Percentiles rank a stretch among this genome's conserved stretches.
Evolutionary conservation across 2,329 filamentous ascomycete species (phyloP).

Genomic region (Stachybotrys chartarum): DNA sequence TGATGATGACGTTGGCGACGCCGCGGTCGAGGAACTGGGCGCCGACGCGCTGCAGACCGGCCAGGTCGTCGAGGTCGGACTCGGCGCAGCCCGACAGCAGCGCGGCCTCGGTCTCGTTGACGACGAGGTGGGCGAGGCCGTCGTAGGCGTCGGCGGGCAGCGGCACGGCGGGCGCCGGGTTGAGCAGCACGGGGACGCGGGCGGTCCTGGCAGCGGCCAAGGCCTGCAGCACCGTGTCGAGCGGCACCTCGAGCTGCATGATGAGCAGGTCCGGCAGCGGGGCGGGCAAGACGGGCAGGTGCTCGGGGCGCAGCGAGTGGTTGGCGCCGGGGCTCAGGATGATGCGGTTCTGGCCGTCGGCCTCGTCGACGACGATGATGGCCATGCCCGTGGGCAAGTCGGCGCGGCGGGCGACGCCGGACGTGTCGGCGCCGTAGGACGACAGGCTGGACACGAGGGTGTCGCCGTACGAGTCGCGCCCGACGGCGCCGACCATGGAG

Average conservation of each 20-base stretch:
- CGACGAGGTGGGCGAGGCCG: slow-evolving; percentile 68
- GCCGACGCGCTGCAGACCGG: slow-evolving; percentile 40
- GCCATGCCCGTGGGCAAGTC: slow-evolving; percentile 59
- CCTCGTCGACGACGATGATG: slow-evolving; percentile 68
- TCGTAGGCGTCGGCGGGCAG: slow-evolving; percentile 61
- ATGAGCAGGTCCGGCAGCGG: slow-evolving; percentile 56
- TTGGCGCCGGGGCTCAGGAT: slow-evolving; percentile 69
- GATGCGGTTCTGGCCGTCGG: slow-evolving; percentile 69
- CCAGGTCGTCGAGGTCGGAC: slow-evolving; percentile 37
- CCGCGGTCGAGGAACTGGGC: slow-evolving; percentile 59
- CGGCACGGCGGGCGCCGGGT: slow-evolving; percentile 70
- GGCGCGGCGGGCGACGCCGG: slow-evolving; percentile 37
- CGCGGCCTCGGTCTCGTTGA: slow-evolving; percentile 86
- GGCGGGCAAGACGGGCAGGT: slow-evolving; percentile 24
- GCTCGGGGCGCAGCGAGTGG: slow-evolving; percentile 32
- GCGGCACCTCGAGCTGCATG: slow-evolving; percentile 72
- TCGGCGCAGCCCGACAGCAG: slow-evolving; percentile 55
- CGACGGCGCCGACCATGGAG: slow-evolving; percentile 69
- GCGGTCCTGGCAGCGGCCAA: slow-evolving; percentile 41
- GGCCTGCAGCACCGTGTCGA: slow-evolving; percentile 56
- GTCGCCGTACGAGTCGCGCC: slow-evolving; percentile 58
- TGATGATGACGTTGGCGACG: slow-evolving; percentile 73
- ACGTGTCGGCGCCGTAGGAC: slow-evolving; percentile 54
- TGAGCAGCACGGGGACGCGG: slow-evolving; percentile 63
- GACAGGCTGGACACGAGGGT: slow-evolving; percentile 52